Base-by-base conservation (phyloP, 75 land plant genomes). In the Pseudotsuga menziesii region DNA sequence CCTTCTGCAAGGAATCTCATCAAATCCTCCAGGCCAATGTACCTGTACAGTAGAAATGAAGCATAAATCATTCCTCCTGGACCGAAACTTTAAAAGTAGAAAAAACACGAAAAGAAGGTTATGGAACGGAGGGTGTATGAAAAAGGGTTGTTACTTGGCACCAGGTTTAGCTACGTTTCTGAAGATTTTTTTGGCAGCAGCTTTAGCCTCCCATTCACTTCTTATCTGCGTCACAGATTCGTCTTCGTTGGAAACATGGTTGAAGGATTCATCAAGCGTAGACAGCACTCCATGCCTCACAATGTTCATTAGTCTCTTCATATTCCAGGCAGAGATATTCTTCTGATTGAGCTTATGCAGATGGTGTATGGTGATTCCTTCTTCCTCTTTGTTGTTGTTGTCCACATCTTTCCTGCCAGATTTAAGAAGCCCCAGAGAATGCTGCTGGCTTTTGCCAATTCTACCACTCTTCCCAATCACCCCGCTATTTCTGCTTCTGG, bases 291-390 rank as follows among this genome's bases (percentile, higher is more conserved):
- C 90, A 73, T 85, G 78, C 60, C 89, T 84, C 13, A 91, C 92
- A 4, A 91, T 84, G 7, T 78, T 87, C 75, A 94, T 86, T 67
- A 94, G 77, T 67, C 92, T 78, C 83, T 91, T 94, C 92, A 91
- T 94, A 56, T 85, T 88, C 91, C 94, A 92, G 3, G 97, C 97
- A 0, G 97, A 94, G 2, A 94, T 82, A 64, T 94, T 91, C 81
- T 94, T 84, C 63, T 73, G 84, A 75, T 84, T 88, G 6, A 94
- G 85, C 77, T 79, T 89, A 74, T 91, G 94, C 57, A 94, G 85
- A 12, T 88, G 75, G 8, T 91, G 84, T 16, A 94, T 85, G 9
- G 85, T 78, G 60, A 94, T 91, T 15, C 72, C 82, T 0, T 79
- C 81, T 35, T 81, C 77, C 29, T 83, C 52, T 62, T 71, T 52